Evolutionary conservation across 805 yeast species (phyloP), one percentile per base, ranked within the genome.

Genomic region (Starmerella apicola): DNA sequence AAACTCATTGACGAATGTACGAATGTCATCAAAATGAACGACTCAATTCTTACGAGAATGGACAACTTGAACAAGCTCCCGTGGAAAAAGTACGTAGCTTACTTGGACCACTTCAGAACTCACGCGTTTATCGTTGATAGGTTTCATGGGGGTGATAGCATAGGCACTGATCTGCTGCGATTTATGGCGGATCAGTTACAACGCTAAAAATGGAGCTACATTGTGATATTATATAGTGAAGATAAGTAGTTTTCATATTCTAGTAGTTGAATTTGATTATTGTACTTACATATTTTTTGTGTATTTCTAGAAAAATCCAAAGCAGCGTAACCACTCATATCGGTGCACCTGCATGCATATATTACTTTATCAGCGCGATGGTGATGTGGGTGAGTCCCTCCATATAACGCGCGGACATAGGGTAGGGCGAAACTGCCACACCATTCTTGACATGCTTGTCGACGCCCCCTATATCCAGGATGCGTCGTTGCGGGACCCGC

Each of bases 51-150:
- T 9, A 49, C 50, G 13, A 76, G 78, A 28, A 55, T 72, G 25
- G 52, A 65, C 1, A 70, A 71, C 44, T 61, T 86, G 53, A 80
- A 81, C 57, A 51, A 58, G 19, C 55, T 86, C 16, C 65, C 69
- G 3, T 85, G 95, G 95, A 64, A 73, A 36, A 83, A 85, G 54
- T 68, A 81, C 31, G 80, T 88, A 0, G 77, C 77, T 2, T 76
- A 73, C 49, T 66, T 84, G 34, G 76, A 75, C 43, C 71, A 79
- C 17, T 65, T 77, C 54, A 82, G 85, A 56, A 77, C 95, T 0
- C 97, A 86, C 55, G 94, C 81, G 41, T 80, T 79, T 1, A 81
- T 86, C 38, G 80, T 84, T 20, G 83, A 86, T n/a, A 67, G 96
- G 8, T 42, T 53, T 13, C 33, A 49, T 23, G 39, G 43, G 29